A percentile compares a stretch with the other conserved stretches of the same genome.
These are phyloP conservation scores for Backusella macrospora DNA, from an alignment of 192 early-diverging fungal genomes.

Conservation along the genomic window DNA sequence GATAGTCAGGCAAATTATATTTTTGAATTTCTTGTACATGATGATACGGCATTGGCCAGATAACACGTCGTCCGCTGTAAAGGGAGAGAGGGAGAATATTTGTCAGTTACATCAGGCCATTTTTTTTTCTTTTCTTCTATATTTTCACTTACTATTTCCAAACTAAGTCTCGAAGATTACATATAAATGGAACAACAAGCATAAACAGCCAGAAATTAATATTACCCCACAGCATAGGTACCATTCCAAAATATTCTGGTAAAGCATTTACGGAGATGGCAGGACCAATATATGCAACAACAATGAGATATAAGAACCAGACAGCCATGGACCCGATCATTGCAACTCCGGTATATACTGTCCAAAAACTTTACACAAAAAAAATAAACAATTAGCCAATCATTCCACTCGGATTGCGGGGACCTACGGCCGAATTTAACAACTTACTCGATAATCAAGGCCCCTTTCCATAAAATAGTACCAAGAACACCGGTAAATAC, in stretches of 20 bases:
- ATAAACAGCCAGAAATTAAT: slow-evolving; percentile 88
- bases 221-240: slow-evolving; percentile 66
- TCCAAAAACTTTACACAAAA: slow-evolving; percentile 84
- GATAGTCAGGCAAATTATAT: slow-evolving; percentile 97
- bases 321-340: slow-evolving; percentile 86
- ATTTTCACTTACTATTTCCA: slow-evolving; percentile 89
- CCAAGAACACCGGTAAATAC: slow-evolving; percentile 88
- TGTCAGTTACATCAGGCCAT: not conserved
- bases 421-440: not conserved
- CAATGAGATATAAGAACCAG: slow-evolving; percentile 86
- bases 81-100: slow-evolving; percentile 2
- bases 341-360: slow-evolving; percentile 89
- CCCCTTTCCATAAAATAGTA: slow-evolving; percentile 92
- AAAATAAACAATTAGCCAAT: slow-evolving; percentile 8
- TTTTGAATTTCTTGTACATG: slow-evolving; percentile 99
- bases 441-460: slow-evolving; percentile 80
- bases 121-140: not conserved
- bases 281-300: slow-evolving; percentile 71
- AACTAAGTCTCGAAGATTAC: slow-evolving; percentile 86
- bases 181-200: slow-evolving; percentile 79
- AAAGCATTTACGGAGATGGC: slow-evolving; percentile 69
- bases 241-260: slow-evolving; percentile 74
- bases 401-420: slow-evolving; percentile 19
- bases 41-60: slow-evolving; percentile 84
- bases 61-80: slow-evolving; percentile 69